Evolutionary conservation across 2,329 filamentous ascomycete genomes (phyloP), one percentile per base, ranked within the genome.

Genomic region (Fusarium sp.): DNA sequence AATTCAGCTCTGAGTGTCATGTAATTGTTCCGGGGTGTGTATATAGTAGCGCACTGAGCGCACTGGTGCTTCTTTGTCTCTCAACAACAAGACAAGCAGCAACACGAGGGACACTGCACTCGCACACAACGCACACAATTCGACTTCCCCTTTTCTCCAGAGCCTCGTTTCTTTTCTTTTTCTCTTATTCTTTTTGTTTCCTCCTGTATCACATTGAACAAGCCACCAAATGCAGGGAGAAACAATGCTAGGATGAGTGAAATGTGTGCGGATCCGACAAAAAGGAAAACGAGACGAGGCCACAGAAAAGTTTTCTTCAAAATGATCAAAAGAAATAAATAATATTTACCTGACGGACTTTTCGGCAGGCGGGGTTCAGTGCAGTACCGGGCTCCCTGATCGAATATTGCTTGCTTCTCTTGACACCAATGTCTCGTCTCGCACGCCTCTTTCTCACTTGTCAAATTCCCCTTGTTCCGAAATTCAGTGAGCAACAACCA

Each of bases 121-220:
- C 62, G 42, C 65, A 71, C 70, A 68, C 61, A 77, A 66, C 72
- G 62, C 72, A 73, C 61, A 75, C 64, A 68, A 68, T 72, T 75
- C 45, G 44, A 61, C 64, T 70, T 68, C 54, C 59, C 63, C 56
- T 71, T 69, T 72, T 59, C 50, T 54, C 57, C 41, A 56, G 65
- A 69, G 58, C 50, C 44, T 69, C 58, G 55, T 58, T 38, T 68
- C 42, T 63, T 68, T 69, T 69, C 61, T 63, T 61, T 75, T 76
- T 61, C 56, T 42, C 59, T 70, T 56, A 41, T 66, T 65, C 61
- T 61, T 71, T 59, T 55, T 58, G 58, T 56, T 66, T 66, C 61
- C 68, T 75, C 63, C 56, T 55, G 64, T 59, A 48, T 56, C 70
- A 58, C 41, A 55, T 45, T 33, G 48, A 33, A 50, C 59, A 65